Evolutionary conservation across 495 filamentous ascomycete species (phyloP).

Genomic region (Lophiostoma macrostomum): DNA sequence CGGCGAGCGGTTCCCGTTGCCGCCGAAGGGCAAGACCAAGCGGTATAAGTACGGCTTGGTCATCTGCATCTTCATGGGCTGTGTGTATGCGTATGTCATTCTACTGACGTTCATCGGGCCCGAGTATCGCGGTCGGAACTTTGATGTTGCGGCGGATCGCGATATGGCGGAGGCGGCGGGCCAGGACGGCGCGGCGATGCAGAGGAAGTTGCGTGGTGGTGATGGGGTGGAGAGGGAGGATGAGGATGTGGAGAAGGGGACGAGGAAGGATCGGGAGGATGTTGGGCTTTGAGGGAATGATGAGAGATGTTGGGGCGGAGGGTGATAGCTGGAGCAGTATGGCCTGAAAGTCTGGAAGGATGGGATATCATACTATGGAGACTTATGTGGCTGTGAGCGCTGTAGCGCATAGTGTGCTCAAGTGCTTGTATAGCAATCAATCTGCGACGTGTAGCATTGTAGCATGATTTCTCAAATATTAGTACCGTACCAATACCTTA

Average conservation of each 20-base stretch:
- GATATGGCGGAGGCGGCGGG: conserved; percentile 56
- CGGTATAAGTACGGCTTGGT: conserved; percentile 85
- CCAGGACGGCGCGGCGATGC: neutral
- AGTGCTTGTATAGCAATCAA: no score
- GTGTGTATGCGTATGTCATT: conserved; percentile 82
- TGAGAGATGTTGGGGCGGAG: neutral
- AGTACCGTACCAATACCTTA: no score
- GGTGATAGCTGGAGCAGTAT: neutral
- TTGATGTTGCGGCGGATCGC: conserved; percentile 64
- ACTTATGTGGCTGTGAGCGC: no score
- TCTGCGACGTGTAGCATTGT: no score
- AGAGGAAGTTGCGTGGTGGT: no score
- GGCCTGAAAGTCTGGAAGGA: neutral
- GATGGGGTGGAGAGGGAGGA: neutral
- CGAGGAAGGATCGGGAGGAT: neutral
- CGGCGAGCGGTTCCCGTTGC: conserved; percentile 75
- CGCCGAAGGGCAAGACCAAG: conserved; percentile 44
- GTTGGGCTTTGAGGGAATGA: neutral
- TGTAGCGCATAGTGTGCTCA: no score
- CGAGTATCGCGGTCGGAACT: conserved; percentile 63
- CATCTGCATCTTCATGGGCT: conserved; percentile 90
- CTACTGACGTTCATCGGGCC: conserved; percentile 72
- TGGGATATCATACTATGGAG: no score
- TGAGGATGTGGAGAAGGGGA: conserved; percentile 20
- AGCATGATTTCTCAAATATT: no score